These are phyloP conservation scores for Pleurotus sapidus DNA, from an alignment of 768 basidiomycete genomes.

Conservation along the genomic window DNA sequence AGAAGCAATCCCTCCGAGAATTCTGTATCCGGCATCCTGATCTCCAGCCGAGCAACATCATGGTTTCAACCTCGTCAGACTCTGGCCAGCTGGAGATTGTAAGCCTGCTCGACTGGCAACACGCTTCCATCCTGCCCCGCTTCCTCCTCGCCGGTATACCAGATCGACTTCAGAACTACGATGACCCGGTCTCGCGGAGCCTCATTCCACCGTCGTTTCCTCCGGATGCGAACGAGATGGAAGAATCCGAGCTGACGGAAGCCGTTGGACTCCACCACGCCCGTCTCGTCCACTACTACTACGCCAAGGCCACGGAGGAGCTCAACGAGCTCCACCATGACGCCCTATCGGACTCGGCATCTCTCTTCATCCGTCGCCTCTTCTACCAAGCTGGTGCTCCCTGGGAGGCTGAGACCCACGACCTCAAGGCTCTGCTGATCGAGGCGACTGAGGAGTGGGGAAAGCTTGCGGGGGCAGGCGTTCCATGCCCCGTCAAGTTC, in stretches of 20 bases:
- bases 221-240: constrained; percentile 36
- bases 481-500: constrained; percentile 46
- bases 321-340: constrained; percentile 41
- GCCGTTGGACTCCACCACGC: constrained; percentile 36
- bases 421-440: constrained; percentile 44
- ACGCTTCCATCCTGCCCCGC: constrained; percentile 47
- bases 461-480: constrained; percentile 31
- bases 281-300: constrained; percentile 50
- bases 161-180: constrained; percentile 42
- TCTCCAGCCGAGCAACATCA: constrained; percentile 47
- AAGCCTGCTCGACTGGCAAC: constrained; percentile 54
- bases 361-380: constrained; percentile 36
- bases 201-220: constrained; percentile 41
- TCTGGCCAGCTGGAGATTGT: constrained; percentile 33
- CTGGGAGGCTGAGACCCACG: constrained; percentile 51
- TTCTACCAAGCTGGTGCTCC: constrained; percentile 39
- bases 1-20: constrained; percentile 25
- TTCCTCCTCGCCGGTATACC: constrained; percentile 50
- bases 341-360: constrained; percentile 34
- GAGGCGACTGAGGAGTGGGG: constrained; percentile 40
- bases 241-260: constrained; percentile 28
- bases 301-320: constrained; percentile 40
- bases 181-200: constrained; percentile 34
- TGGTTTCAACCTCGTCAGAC: constrained; percentile 43
- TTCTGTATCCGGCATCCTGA: constrained; percentile 56